Percentiles rank a stretch among this genome's conserved stretches.
Evolutionary conservation across 2,329 filamentous ascomycete genomes (phyloP).

Genomic region (Colletotrichum sp.): DNA sequence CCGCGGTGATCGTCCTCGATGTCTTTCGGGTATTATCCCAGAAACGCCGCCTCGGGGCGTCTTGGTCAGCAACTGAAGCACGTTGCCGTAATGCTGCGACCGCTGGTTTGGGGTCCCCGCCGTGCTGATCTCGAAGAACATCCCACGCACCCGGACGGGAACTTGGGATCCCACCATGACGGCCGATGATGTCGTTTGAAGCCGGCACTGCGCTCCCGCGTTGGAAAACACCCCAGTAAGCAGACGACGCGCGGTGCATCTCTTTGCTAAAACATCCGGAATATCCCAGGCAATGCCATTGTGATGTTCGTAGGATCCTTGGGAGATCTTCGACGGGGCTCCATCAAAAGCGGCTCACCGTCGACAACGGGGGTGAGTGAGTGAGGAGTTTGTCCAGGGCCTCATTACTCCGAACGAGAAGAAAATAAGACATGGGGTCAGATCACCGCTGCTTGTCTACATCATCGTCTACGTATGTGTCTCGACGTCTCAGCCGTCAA

Average conservation of each 20-base stretch:
- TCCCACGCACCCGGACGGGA: slow-evolving; percentile 14
- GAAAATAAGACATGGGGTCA: not conserved
- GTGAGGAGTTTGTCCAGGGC: not conserved
- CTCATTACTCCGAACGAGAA: not conserved
- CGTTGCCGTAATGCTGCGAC: not conserved
- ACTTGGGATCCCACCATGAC: slow-evolving; percentile 9
- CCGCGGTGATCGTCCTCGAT: slow-evolving; percentile 7
- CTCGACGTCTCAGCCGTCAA: not conserved
- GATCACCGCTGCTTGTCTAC: not conserved
- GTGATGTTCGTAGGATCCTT: not conserved
- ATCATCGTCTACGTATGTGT: not conserved
- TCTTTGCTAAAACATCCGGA: not conserved
- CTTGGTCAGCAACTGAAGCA: slow-evolving; percentile 6
- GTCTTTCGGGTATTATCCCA: slow-evolving; percentile 9
- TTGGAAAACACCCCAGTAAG: not conserved
- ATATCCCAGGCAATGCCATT: not conserved
- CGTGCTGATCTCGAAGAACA: slow-evolving; percentile 17
- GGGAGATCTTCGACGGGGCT: not conserved
- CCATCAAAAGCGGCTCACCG: not conserved
- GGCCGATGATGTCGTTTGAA: slow-evolving; percentile 18
- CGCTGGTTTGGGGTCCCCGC: not conserved
- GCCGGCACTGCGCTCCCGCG: not conserved
- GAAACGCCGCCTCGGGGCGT: slow-evolving; percentile 5
- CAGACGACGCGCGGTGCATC: not conserved
- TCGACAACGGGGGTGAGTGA: not conserved